Base-by-base conservation (phyloP, 176 grass and related monocot genomes). In the maize (Zea mays) region DNA sequence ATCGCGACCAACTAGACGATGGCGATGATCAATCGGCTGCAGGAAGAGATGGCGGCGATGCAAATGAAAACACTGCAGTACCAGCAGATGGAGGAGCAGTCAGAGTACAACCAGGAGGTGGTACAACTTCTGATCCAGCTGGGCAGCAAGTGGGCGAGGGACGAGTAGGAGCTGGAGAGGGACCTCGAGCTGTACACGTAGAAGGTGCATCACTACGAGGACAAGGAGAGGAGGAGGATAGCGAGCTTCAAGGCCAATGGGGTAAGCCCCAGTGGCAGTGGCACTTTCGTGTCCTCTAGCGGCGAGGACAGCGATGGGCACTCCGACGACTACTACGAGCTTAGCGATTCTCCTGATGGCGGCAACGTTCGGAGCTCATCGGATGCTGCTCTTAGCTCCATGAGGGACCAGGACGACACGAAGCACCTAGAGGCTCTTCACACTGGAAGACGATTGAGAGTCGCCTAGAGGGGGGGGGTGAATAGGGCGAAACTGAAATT, bases 41-140 rank as follows among this genome's bases (percentile, higher is more conserved):
- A 99, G 87, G 92, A 99, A n/a, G 92, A 99, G 87, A 99, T 96
- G 89, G 96, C 96, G 19, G 92, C 96, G 14, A 96, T 99, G 96
- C 89, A 96, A 74, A 99, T 99, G 92, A 92, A 99, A 74, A 92
- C 96, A 45, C 85, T 99, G 77, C 96, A 99, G 67, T 99, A 99
- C 79, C 96, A 96, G 27, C 69, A 92, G 92, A 95, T 99, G 92
- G 96, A 99, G 45, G 96, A 99, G 79, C 96, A 99, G 62, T 95
- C 92, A 5, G 96, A 99, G 72, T 99, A 99, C 76, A 92, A 99
- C 84, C 96, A 99, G 79, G 96, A 99, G 85, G 92, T 92, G 36
- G 81, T 96, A 71, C 96, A 99, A 47, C 85, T 99, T 83, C 77
- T 99, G 50, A 93, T 89, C 69, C 92, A 99, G 70, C 58, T 99